Evolutionary conservation across 139 green algal species (phyloP), one percentile per base, ranked within the genome.

Genomic region (Coelastrella sp.): DNA sequence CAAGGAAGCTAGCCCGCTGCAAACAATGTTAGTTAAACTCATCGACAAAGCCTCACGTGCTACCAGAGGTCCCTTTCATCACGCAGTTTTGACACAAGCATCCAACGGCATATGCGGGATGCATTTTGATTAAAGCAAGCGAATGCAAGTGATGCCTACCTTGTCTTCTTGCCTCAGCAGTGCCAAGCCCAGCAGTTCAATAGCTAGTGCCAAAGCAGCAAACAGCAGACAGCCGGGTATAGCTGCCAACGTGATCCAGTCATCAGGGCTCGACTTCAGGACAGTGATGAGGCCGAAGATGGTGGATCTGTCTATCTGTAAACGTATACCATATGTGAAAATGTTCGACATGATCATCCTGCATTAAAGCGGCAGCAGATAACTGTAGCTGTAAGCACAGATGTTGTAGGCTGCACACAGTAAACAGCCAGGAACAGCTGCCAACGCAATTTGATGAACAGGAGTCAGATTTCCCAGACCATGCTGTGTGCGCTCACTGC

Each of bases 331-430:
- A 57, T 88, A 88, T 4, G 83, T 88, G 68, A 88, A 80, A 8
- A 88, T 56, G 19, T 88, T 88, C 66, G 68, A 80, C 54, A 88
- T 80, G 68, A 88, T 80, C 68, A 88, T 76, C 68, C 83, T 88
- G 66, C 64, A 19, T 16, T 56, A 20, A 54, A 65, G 66, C 65
- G 68, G 13, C 32, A 80, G 11, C 66, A 88, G 54, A 23, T 4
- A n/a, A 71, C 19, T 47, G 19, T 57, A 60, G 66, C 83, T 16
- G 16, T 32, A 76, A 13, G 6, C 59, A 22, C 1, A 6, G 5
- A 23, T 76, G 14, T 22, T 76, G 68, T 6, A 17, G 5, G 17
- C 16, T 2, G 6, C 4, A 76, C 22, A 47, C 7, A 3, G 5
- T 5, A 4, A 23, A 22, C 3, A 76, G 16, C 14, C 16, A 76